Base-by-base conservation (phyloP, 2,329 filamentous ascomycete species). In the Furcasterigmium furcatum region DNA sequence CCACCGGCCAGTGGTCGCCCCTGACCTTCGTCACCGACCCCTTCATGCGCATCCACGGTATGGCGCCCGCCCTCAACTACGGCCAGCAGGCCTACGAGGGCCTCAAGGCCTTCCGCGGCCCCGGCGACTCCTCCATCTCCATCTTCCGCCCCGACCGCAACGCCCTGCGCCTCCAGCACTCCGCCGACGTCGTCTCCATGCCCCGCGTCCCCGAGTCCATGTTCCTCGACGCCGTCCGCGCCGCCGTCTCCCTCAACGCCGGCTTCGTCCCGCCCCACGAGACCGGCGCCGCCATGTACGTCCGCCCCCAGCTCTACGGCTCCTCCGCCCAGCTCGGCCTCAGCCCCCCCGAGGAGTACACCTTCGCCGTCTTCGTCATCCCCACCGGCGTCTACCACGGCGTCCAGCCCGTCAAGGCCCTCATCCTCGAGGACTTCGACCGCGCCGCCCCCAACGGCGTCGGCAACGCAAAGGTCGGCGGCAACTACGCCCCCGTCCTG, bases 41-140 rank as follows among this genome's bases (percentile, higher is more conserved):
- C 7, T 91, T 79, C 73, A 81, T 97, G 57, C 84, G 85, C 54
- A 84, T 97, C 62, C 92, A 97, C 68, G 94, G 92, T 66, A 94
- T 99, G 88, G 85, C 91, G 0, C 91, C 94, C 0, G 92, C 84
- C 36, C 81, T 97, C 54, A 99, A 99, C 77, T 99, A 99, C 67
- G 91, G 92, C 47, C 91, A 96, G 64, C 94, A 97, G 72, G 92
- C 90, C 58, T 99, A 95, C 74, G 94, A 99, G 66, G 94, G 94
- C n/a, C 83, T 97, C 64, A 97, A 97, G 70, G 91, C 92, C 45
- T 96, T 96, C 79, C 90, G 92, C 52, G 74, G 77, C 3, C 87
- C 90, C 16, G 73, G 78, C 47, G 81, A 87, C 64, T 63, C 74
- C 48, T 68, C 71, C 48, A 91, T 97, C 70, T 82, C 84, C 63